These are phyloP conservation scores for Lathyrus sativus DNA, from an alignment of 306 rosid species.

Conservation along the genomic window DNA sequence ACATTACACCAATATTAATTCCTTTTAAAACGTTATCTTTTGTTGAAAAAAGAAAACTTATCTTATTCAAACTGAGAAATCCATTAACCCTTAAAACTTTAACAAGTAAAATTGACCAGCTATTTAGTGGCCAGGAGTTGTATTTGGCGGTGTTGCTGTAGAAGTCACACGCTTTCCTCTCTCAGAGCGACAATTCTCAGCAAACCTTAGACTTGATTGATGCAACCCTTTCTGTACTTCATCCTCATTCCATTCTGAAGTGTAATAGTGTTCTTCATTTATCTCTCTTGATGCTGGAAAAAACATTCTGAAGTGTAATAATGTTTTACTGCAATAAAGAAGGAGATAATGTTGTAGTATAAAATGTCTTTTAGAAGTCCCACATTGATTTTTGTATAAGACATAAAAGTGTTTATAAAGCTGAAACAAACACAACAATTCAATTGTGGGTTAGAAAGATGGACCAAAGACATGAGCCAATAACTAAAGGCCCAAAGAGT, in stretches of 20 bases:
- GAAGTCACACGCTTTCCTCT: conserved; percentile 73
- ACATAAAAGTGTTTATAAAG: no score
- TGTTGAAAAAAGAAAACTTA: background rate
- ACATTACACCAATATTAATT: conserved; percentile 13
- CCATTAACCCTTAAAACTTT: background rate
- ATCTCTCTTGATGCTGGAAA: conserved; percentile 63
- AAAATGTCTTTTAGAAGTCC: no score
- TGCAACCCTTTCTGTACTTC: conserved; percentile 72
- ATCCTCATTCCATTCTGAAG: conserved; percentile 73
- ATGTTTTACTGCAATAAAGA: no score
- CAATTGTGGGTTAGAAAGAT: no score
- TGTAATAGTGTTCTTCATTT: conserved; percentile 61
- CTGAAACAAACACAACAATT: no score
- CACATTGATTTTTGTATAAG: no score
- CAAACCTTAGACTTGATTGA: conserved; percentile 67
- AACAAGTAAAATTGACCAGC: background rate
- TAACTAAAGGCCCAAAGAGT: no score
- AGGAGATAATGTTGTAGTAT: no score
- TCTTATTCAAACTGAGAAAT: background rate
- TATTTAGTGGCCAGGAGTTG: conserved; percentile 52
- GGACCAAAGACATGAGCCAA: no score
- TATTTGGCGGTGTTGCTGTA: conserved; percentile 66
- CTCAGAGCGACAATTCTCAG: conserved; percentile 83
- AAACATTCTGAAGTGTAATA: no score
- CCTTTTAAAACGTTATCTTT: background rate